Evolutionary conservation across 371 early-diverging fungal species (phyloP), one percentile per base, ranked within the genome.

Genomic region (Rhizopus arrhizus): DNA sequence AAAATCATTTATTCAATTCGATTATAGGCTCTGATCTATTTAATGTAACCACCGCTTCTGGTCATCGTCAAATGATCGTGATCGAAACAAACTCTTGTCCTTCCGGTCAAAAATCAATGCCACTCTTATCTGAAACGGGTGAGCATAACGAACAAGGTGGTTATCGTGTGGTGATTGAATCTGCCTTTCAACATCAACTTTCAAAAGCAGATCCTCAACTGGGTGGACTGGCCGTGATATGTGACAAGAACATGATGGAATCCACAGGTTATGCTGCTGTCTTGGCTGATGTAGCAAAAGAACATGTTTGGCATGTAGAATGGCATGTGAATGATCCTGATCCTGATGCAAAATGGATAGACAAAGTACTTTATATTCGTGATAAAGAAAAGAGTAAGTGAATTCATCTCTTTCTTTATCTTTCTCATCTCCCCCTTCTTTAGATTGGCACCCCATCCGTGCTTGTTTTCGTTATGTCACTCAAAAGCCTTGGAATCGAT

Each of bases 51-150:
- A 94, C 92, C 8, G 81, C 89, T 2, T 77, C 75, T 48, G 96
- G 96, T 10, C 90, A 91, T 61, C 88, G 94, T 42, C 94, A 94
- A 74, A 95, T 95, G 96, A 93, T 95, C 68, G 89, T 95, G n/a
- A 90, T 95, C 45, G 96, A 95, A 69, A 95, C 96, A 49, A 95
- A 94, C 72, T 93, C 93, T 32, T 95, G 96, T 62, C 96, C 96
- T 1, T 91, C 92, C 15, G 96, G 96, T 15, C 95, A 95, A 77
- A 94, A 93, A 64, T 92, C 93, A 9, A 95, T 95, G 96, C 96
- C 96, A 2, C 76, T 93, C 1, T 66, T 95, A n/a, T 84, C 86
- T 8, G 95, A 94, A 47, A 85, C 86, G 3, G 92, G 93, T 59
- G 90, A 89, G 48, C 69, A 78, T 32, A 81, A 79, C 53, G 87